These are phyloP conservation scores for Phytophthora ramorum DNA, from an alignment of 352 stramenopile genomes.

Conservation along the genomic window DNA sequence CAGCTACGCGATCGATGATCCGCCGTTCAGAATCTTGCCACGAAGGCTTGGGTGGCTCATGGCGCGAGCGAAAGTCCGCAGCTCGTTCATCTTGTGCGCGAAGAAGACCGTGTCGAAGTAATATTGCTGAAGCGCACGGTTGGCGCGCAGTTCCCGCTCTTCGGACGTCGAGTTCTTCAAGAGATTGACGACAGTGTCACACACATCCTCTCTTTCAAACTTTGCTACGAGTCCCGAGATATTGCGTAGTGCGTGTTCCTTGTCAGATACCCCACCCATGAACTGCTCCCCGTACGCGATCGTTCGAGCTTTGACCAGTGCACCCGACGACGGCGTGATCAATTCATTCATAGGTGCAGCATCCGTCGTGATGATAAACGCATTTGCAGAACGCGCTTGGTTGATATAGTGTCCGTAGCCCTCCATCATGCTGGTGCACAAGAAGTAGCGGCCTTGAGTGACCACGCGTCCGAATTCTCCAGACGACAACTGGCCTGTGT, in stretches of 20 bases:
- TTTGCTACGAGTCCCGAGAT: conserved; percentile 51
- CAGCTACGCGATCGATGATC: neutral
- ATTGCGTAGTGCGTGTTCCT: conserved; percentile 38
- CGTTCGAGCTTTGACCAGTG: conserved; percentile 35
- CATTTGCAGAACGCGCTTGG: conserved; percentile 52
- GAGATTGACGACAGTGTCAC: conserved; percentile 42
- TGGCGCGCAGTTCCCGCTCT: conserved; percentile 14
- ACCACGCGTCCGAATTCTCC: conserved; percentile 43
- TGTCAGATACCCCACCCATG: conserved; percentile 38
- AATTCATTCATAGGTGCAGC: conserved; percentile 63
- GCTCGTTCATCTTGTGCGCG: conserved; percentile 51
- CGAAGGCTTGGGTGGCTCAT: conserved; percentile 31
- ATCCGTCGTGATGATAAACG: conserved; percentile 57
- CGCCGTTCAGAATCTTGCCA: conserved; percentile 13
- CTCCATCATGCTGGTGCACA: conserved; percentile 58
- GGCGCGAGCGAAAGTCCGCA: conserved; percentile 42
- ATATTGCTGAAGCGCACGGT: conserved; percentile 44
- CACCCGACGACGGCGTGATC: conserved; percentile 47
- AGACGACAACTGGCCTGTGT: conserved; percentile 35
- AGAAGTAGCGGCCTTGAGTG: conserved; percentile 44
- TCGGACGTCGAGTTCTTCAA: conserved; percentile 31
- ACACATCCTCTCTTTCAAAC: conserved; percentile 46
- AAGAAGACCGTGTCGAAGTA: conserved; percentile 74
- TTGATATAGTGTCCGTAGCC: conserved; percentile 73
- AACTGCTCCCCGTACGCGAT: conserved; percentile 43